Evolutionary conservation across 2,329 filamentous ascomycete species (phyloP).

Genomic region (Sarocladium brachiariae): DNA sequence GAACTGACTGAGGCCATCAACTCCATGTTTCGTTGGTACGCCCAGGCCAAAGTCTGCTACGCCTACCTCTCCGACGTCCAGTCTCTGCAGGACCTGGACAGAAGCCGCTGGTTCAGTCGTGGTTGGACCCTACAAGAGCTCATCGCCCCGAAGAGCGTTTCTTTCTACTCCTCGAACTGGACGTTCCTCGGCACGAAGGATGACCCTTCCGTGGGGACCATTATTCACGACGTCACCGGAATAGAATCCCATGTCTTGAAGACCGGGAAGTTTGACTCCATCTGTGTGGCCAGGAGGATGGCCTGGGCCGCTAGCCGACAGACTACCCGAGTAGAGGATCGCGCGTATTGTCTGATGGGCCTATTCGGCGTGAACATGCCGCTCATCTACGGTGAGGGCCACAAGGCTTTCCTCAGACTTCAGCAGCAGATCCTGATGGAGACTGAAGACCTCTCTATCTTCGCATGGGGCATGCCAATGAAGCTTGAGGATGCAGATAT

Average conservation of each 20-base stretch:
- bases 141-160: constrained; percentile 33
- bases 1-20: constrained; percentile 23
- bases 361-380: constrained; percentile 26
- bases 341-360: constrained; percentile 24
- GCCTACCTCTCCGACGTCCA: constrained; percentile 18
- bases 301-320: constrained; percentile 22
- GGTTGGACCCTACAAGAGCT: constrained; percentile 60
- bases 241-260: not conserved
- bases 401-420: constrained; percentile 20
- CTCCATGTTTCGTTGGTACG: constrained; percentile 22
- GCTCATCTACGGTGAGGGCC: constrained; percentile 23
- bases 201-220: not conserved
- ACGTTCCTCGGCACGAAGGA: not conserved
- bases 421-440: constrained; percentile 23
- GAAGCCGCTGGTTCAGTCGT: constrained; percentile 28
- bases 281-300: constrained; percentile 17
- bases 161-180: constrained; percentile 25
- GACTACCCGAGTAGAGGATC: constrained; percentile 20
- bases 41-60: constrained; percentile 19
- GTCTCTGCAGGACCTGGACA: too few species aligned
- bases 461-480: too few species aligned
- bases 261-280: constrained; percentile 5
- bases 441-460: constrained; percentile 21
- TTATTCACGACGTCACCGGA: not conserved
- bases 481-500: too few species aligned